Evolutionary conservation across 2,329 filamentous ascomycete genomes (phyloP).

Genomic region (Catunica adiposa): DNA sequence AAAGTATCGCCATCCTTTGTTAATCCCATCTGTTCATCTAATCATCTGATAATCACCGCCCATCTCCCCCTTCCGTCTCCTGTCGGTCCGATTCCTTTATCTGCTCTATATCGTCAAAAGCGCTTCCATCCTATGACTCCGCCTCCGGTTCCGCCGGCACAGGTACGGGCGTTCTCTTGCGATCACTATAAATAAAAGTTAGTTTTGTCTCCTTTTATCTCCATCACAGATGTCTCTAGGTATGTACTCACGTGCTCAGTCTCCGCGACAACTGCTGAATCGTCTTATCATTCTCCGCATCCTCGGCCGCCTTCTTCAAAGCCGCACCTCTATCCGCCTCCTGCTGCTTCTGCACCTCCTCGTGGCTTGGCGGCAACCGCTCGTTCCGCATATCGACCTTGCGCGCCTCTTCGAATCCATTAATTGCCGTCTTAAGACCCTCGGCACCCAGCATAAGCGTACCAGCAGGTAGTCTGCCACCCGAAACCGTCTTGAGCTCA

Average conservation of each 20-base stretch:
- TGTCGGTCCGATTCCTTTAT: background rate
- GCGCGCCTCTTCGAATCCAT: slow-evolving; percentile 85
- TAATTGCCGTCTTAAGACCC: slow-evolving; percentile 97
- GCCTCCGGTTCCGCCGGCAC: slow-evolving; percentile 5
- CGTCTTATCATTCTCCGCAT: slow-evolving; percentile 83
- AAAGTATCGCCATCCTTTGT: background rate
- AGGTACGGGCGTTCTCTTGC: slow-evolving; percentile 9
- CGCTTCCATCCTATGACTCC: slow-evolving; percentile 1
- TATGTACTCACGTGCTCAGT: slow-evolving; percentile 91
- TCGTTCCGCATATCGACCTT: slow-evolving; percentile 98
- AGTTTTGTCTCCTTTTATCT: too few relatives aligned
- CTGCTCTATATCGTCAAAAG: too few relatives aligned
- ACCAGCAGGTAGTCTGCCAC: slow-evolving; percentile 79
- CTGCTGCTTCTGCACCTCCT: slow-evolving; percentile 73
- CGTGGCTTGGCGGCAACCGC: slow-evolving; percentile 75
- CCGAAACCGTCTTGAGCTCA: slow-evolving; percentile 91
- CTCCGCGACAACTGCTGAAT: slow-evolving; percentile 74
- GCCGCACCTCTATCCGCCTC: slow-evolving; percentile 70
- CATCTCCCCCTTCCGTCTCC: background rate
- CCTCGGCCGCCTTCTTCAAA: slow-evolving; percentile 66
- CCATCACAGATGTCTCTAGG: background rate
- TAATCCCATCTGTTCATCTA: background rate
- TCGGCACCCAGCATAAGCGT: slow-evolving; percentile 97
- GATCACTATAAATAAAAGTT: slow-evolving; percentile 5
- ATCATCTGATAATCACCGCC: background rate